Conservation (phyloP, 805 yeast genomes). For the Metschnikowia matae region DNA sequence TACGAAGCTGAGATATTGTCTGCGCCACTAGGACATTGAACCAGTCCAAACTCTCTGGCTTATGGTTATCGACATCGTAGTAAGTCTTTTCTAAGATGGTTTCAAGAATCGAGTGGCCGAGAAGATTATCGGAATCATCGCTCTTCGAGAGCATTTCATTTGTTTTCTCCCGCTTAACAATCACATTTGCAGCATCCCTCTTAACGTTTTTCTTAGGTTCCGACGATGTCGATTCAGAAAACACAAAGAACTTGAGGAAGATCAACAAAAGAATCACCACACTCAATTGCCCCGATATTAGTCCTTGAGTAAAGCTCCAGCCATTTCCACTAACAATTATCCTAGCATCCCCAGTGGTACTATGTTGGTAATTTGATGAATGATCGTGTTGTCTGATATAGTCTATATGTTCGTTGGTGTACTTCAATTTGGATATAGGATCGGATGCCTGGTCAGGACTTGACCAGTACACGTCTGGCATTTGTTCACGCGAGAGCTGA, state of each 20-base stretch:
- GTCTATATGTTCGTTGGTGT: not conserved
- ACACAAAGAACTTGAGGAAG: slow-evolving; percentile 71
- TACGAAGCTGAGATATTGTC: slow-evolving; percentile 76
- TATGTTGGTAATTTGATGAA: not conserved
- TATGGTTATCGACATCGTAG: slow-evolving; percentile 83
- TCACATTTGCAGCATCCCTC: slow-evolving; percentile 30
- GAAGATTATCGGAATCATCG: slow-evolving; percentile 7
- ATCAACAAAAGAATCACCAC: slow-evolving; percentile 60
- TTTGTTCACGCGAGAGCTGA: not conserved
- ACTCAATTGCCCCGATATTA: slow-evolving; percentile 68
- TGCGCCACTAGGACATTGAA: slow-evolving; percentile 93
- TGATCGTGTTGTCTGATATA: not conserved
- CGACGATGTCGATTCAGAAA: slow-evolving; percentile 52
- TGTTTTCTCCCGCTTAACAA: slow-evolving; percentile 31
- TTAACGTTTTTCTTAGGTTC: slow-evolving; percentile 15
- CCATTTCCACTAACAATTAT: slow-evolving; percentile 6
- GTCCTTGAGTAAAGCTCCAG: slow-evolving; percentile 78
- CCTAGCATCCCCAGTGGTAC: not conserved
- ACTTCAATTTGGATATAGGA: not conserved
- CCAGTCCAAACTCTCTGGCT: slow-evolving; percentile 94
- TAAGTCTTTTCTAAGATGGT: slow-evolving; percentile 85
- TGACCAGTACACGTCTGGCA: not conserved
- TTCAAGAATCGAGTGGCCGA: slow-evolving; percentile 20
- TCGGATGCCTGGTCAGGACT: not conserved
- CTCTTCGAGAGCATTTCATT: slow-evolving; percentile 6